These are phyloP conservation scores for Leccinum disarticulatum DNA, from an alignment of 768 basidiomycete species.

Conservation along the genomic window DNA sequence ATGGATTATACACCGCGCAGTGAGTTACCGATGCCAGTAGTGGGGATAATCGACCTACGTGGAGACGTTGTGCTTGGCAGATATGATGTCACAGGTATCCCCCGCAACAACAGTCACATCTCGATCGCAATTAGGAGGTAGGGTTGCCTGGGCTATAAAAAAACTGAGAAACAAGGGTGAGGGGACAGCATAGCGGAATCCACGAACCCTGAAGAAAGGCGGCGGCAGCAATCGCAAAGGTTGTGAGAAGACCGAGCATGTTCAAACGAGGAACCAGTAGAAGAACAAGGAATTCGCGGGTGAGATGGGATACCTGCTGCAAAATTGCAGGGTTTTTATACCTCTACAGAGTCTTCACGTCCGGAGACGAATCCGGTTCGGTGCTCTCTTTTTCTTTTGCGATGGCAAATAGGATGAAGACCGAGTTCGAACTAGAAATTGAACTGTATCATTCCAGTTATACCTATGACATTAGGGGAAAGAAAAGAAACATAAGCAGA, in stretches of 20 bases:
- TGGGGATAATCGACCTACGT: constrained; percentile 43
- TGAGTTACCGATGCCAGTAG: neutral
- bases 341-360: neutral
- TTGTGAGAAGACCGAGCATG: constrained; percentile 22
- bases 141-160: constrained; percentile 44
- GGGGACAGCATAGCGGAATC: neutral
- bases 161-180: neutral
- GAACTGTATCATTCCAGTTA: neutral
- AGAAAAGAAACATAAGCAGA: neutral
- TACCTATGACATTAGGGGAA: constrained; percentile 4
- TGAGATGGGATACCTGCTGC: neutral
- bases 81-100: constrained; percentile 69
- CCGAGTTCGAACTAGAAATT: neutral
- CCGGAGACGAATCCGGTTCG: no score
- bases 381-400: neutral
- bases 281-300: neutral
- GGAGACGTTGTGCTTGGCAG: constrained; percentile 56
- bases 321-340: constrained; percentile 20
- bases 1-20: neutral
- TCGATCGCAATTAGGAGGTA: constrained; percentile 53
- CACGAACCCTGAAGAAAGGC: constrained; percentile 20
- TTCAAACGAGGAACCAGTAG: neutral
- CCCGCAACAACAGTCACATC: constrained; percentile 54
- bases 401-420: neutral
- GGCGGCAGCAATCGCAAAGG: constrained; percentile 16